Base-by-base conservation (phyloP, 805 yeast species). In the Starmerella gropengiesseri region DNA sequence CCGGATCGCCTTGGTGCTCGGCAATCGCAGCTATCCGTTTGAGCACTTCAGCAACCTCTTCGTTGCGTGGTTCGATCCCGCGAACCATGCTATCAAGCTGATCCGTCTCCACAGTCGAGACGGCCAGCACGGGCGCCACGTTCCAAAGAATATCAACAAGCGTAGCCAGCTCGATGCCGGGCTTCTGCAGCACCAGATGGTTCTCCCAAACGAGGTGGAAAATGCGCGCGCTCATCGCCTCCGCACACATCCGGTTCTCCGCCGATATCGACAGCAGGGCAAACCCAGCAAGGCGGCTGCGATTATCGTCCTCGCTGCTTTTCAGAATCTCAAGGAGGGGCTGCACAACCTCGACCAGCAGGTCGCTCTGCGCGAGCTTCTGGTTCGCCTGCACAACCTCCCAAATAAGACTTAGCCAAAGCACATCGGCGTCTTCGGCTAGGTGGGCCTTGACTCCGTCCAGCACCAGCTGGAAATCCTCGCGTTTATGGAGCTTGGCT, bases 341-440 rank as follows among this genome's bases (percentile, higher is more conserved):
- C 11, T 36, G 28, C 22, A 52, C 41, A 47, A 68, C 67, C 34
- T 68, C 65, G 12, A 68, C 66, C 2, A 69, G 60, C 23, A 75
- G 61, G 39, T 67, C 43, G 33, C 53, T 57, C 18, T 47, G 47
- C 16, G 54, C 47, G 37, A 61, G 60, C 20, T 60, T 60, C 45
- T 66, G 67, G 60, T 89, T 89, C 52, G 85, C 77, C 55, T 83
- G 89, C 26, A 74, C 61, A 32, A 85, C 61, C 53, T 82, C 94
- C 82, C 94, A 83, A 13, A 81, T 51, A 7, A 87, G 56, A 56
- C 80, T 68, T 5, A 75, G 25, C 36, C 60, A n/a, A 73, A 56
- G 54, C 80, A 87, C 3, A 68, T 75, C 58, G n/a, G 43, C 25
- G 8, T 31, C 40, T 4, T 27, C 37, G 5, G 14, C 25, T 9